A percentile compares a stretch with the other conserved stretches of the same genome.
These are phyloP conservation scores for Linaria vulgaris DNA, from an alignment of 257 asterid genomes.

Conservation along the genomic window DNA sequence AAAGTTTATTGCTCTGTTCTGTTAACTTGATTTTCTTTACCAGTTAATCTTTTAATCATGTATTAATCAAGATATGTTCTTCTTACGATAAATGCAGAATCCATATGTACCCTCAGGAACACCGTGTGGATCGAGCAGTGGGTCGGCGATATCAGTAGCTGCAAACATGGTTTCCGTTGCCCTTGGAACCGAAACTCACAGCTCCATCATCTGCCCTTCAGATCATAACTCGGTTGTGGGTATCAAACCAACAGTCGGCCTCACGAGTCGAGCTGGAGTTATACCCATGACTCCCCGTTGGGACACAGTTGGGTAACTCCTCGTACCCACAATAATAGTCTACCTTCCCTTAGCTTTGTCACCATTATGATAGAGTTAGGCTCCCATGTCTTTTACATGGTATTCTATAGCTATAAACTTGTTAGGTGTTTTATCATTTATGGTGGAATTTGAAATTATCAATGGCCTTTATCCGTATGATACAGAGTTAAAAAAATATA, in stretches of 20 bases:
- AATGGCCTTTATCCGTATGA: no score
- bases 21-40: no score
- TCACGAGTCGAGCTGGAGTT: slow-evolving; percentile 69
- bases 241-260: slow-evolving; percentile 70
- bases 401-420: no score
- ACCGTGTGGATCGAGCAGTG: slow-evolving; percentile 72
- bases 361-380: background rate
- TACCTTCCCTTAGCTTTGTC: no score
- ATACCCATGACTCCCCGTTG: slow-evolving; percentile 62
- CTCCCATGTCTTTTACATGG: no score
- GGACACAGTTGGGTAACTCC: slow-evolving; percentile 58
- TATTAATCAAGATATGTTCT: background rate
- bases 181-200: slow-evolving; percentile 61
- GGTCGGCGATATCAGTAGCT: slow-evolving; percentile 72
- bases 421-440: no score
- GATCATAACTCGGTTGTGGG: slow-evolving; percentile 63
- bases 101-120: slow-evolving; percentile 47
- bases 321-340: no score
- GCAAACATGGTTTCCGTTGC: slow-evolving; percentile 63
- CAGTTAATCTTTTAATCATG: no score
- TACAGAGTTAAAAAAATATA: no score
- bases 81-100: slow-evolving; percentile 39
- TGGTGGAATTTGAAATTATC: no score
- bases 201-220: slow-evolving; percentile 70
- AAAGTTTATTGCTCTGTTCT: no score